Percentiles rank a stretch among this genome's conserved stretches.
Evolutionary conservation across 345 rosid genomes (phyloP).

Genomic region (Trapa bicornis): DNA sequence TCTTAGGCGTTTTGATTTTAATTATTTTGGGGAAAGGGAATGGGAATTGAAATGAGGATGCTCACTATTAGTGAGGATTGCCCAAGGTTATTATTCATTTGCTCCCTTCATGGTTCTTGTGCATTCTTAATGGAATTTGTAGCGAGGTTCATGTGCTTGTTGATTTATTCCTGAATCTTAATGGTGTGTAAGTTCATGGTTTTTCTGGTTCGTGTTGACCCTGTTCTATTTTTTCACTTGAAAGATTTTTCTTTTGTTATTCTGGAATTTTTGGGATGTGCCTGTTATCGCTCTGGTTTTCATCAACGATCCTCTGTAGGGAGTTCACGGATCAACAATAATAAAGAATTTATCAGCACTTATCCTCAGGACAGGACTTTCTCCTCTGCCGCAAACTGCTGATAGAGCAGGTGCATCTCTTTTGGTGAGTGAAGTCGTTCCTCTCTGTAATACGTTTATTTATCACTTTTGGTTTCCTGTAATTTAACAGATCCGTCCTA

Average conservation of each 20-base stretch:
- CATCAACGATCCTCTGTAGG: conserved; percentile 26
- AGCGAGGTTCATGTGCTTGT: not conserved
- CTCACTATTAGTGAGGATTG: not conserved
- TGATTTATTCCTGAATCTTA: not conserved
- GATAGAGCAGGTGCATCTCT: conserved; percentile 69
- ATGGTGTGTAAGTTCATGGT: not conserved
- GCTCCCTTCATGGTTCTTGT: not conserved
- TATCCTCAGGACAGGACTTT: conserved; percentile 49
- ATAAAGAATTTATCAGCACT: conserved; percentile 47
- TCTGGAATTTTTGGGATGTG: conserved; percentile 8
- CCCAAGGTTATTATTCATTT: not conserved
- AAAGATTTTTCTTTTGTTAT: not conserved
- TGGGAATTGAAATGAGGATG: not conserved
- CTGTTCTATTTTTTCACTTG: not conserved
- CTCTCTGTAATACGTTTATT: not conserved
- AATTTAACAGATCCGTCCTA: not conserved
- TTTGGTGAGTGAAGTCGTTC: conserved; percentile 41
- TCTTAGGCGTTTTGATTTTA: not conserved
- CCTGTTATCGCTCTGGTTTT: not conserved
- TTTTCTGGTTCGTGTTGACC: not conserved
- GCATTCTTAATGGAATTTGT: not conserved
- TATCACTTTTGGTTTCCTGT: not conserved
- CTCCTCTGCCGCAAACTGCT: conserved; percentile 58
- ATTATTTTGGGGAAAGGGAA: not conserved
- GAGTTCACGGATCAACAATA: conserved; percentile 53